Conservation (phyloP, 352 stramenopile genomes). For the Pythium pyrilobum region DNA sequence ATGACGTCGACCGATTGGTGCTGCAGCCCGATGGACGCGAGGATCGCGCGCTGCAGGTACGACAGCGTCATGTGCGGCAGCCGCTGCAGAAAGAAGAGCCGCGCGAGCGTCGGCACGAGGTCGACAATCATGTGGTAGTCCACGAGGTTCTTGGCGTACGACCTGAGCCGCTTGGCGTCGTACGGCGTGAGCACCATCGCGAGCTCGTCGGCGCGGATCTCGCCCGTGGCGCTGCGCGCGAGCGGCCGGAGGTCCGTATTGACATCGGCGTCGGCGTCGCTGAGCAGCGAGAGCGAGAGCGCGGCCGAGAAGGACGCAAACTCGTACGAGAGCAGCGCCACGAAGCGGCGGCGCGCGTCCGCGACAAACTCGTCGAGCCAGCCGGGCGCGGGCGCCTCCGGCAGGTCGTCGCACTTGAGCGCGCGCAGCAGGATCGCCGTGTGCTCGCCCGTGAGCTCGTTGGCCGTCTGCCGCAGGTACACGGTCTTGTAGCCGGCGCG, state of each 20-base stretch:
- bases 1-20: slow-evolving; percentile 93
- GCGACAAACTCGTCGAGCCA: slow-evolving; percentile 94
- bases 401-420: slow-evolving; percentile 71
- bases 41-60: slow-evolving; percentile 93
- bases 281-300: slow-evolving; percentile 91
- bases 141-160: slow-evolving; percentile 98
- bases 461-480: slow-evolving; percentile 99
- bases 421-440: slow-evolving; percentile 91
- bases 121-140: slow-evolving; percentile 99
- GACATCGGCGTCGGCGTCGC: slow-evolving; percentile 29
- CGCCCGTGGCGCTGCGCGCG: slow-evolving; percentile 55
- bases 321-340: slow-evolving; percentile 91
- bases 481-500: slow-evolving; percentile 92
- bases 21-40: slow-evolving; percentile 94
- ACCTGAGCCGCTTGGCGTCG: slow-evolving; percentile 97
- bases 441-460: slow-evolving; percentile 99
- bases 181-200: slow-evolving; percentile 94
- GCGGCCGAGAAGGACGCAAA: slow-evolving; percentile 90
- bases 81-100: slow-evolving; percentile 95
- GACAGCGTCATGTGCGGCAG: slow-evolving; percentile 93
- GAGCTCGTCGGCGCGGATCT: slow-evolving; percentile 87
- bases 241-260: slow-evolving; percentile 19
- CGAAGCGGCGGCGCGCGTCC: slow-evolving; percentile 93
- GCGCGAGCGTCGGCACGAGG: slow-evolving; percentile 91
- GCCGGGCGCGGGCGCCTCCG: slow-evolving; percentile 67